phyloP scores from a whole-genome alignment of 2,329 filamentous ascomycete species.

The Aspergillus melleus region DNA sequence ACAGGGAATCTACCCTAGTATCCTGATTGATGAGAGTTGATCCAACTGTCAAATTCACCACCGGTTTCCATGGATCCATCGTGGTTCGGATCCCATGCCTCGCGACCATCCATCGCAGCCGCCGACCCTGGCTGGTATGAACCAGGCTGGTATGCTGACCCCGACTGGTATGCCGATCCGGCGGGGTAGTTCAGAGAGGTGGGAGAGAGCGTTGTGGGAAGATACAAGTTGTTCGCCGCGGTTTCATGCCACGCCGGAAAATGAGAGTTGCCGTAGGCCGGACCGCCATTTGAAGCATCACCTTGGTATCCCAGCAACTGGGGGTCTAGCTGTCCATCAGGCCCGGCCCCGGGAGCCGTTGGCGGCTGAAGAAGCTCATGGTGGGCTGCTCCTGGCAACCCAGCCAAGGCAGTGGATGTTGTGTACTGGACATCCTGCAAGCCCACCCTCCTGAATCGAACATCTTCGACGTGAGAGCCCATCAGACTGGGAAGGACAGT shows the following conservation, averaged over 20 bases:
- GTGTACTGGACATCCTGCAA: slow-evolving; percentile 32
- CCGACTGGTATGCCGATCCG: slow-evolving; percentile 23
- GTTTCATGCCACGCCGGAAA: slow-evolving; percentile 27
- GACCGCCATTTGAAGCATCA: slow-evolving; percentile 14
- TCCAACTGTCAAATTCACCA: slow-evolving; percentile 50
- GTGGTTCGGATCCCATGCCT: slow-evolving; percentile 40
- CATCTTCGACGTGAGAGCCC: slow-evolving; percentile 41
- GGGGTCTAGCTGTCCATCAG: slow-evolving; percentile 43
- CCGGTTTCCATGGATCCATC: slow-evolving; percentile 39
- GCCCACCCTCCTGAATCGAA: slow-evolving; percentile 43
- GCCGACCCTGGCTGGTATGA: slow-evolving; percentile 14
- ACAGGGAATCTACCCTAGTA: slow-evolving; percentile 11
- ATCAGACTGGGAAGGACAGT: slow-evolving; percentile 44
- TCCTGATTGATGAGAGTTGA: slow-evolving; percentile 29
- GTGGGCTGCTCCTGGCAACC: slow-evolving; percentile 44
- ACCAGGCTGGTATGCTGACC: slow-evolving; percentile 22
- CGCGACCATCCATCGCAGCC: slow-evolving; percentile 34
- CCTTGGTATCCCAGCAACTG: slow-evolving; percentile 38
- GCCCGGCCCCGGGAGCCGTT: slow-evolving; percentile 23
- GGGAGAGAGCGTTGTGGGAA: slow-evolving; percentile 18
- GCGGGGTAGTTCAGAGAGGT: slow-evolving; percentile 13
- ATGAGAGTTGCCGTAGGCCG: slow-evolving; percentile 17
- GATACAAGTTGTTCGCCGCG: slow-evolving; percentile 18
- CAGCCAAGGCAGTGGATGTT: slow-evolving; percentile 40
- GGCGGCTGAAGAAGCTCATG: slow-evolving; percentile 44